Evolutionary conservation across 192 early-diverging fungal genomes (phyloP), one percentile per base, ranked within the genome.

Genomic region (Gaertneriomyces semiglobifer): DNA sequence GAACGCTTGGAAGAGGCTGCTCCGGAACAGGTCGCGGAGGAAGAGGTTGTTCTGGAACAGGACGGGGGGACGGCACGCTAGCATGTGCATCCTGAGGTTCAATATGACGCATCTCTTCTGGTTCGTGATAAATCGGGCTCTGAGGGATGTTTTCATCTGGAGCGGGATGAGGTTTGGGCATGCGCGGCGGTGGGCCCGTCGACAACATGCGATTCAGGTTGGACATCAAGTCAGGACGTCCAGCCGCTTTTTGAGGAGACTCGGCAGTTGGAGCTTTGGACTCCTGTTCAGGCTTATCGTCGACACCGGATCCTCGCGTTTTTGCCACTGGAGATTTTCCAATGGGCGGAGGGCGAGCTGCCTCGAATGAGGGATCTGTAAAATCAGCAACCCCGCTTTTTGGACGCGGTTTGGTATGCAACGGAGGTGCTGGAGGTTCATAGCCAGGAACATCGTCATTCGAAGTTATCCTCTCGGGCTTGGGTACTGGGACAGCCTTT

Each of bases 141-240:
- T 52, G 63, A 18, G 19, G 14, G 52, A 43, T 58, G 33, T 66
- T 66, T n/a, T 33, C 25, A 33, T 33, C 25, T 33, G 25, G 25
- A 33, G 25, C 25, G 25, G 25, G 25, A 33, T 33, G 25, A 33
- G 25, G 25, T 33, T 33, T 33, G 25, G 25, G 25, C 25, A 33
- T 33, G 25, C 25, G 25, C 25, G 48, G 48, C 16, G 25, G 47
- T 11, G 76, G 76, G 0, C 51, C 57, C 25, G 58, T 68, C 20
- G 76, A 62, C 6, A 77, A 65, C 66, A 77, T 77, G 11, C 76
- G 45, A 53, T 77, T 77, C 18, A 77, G 58, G 53, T 74, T 65
- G 44, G 60, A 46, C 33, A 69, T 42, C 7, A 77, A 41, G 12
- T 12, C 44, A 8, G n/a, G 39, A 0, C 60, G 20, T 7, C 52